These are phyloP conservation scores for Leptodermis oblonga DNA, from an alignment of 257 asterid genomes.

Conservation along the genomic window DNA sequence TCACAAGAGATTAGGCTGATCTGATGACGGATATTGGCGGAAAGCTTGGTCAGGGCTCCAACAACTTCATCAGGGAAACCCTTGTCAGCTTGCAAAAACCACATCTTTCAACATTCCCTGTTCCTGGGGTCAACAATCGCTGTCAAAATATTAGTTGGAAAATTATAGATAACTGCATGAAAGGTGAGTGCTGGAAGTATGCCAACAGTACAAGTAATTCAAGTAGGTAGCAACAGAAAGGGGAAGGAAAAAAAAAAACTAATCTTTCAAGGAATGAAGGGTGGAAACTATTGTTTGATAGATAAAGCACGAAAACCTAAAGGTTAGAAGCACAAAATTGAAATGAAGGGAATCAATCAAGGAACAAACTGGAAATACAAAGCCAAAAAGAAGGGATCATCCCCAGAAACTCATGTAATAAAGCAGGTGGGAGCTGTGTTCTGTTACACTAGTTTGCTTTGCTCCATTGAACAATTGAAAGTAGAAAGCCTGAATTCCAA, in stretches of 20 bases:
- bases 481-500: not conserved
- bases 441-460: not conserved
- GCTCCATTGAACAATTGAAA: not conserved
- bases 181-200: not conserved
- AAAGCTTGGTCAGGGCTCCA: constrained; percentile 39
- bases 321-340: not conserved
- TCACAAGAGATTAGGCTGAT: constrained; percentile 29
- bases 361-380: constrained; percentile 5
- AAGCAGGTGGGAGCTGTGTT: constrained; percentile 1
- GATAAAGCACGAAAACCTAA: not conserved
- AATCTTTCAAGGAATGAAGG: not conserved
- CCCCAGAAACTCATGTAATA: not conserved
- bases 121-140: constrained; percentile 21
- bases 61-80: constrained; percentile 31
- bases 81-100: constrained; percentile 37
- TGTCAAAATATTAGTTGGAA: constrained; percentile 10
- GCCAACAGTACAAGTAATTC: not conserved
- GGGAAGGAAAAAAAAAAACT: not conserved
- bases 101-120: constrained; percentile 95
- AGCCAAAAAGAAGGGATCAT: not conserved
- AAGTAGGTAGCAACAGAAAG: not conserved
- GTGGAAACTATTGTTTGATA: not conserved
- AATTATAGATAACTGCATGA: too few species aligned
- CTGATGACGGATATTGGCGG: constrained; percentile 41
- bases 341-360: not conserved